Percentiles rank a stretch among this genome's conserved stretches.
Conservation (phyloP, 257 asterid species). For the Cinchona pubescens region DNA sequence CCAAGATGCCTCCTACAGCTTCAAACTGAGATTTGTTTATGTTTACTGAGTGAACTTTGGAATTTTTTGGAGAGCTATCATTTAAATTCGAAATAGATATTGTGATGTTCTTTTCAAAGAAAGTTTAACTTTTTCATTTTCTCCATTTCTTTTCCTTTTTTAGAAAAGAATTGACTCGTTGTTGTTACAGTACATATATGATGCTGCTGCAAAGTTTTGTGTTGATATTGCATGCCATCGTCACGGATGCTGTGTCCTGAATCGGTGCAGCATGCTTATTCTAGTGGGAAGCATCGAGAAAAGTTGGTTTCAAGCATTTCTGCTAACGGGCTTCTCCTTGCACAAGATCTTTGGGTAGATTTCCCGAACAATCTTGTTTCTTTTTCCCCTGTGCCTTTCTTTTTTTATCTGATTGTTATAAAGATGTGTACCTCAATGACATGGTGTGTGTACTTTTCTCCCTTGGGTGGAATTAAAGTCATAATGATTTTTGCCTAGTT, state of each 20-base stretch:
- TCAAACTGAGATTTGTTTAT: neutral
- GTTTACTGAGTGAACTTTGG: neutral
- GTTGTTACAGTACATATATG: constrained; percentile 35
- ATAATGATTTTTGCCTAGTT: neutral
- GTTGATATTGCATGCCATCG: constrained; percentile 43
- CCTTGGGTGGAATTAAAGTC: neutral
- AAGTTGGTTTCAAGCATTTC: constrained; percentile 59
- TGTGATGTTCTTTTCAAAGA: neutral
- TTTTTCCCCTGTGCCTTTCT: neutral
- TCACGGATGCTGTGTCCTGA: constrained; percentile 47
- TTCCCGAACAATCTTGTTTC: neutral
- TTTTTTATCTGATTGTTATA: too few species aligned
- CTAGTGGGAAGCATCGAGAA: constrained; percentile 61
- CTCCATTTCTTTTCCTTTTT: neutral
- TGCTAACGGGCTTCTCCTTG: constrained; percentile 62
- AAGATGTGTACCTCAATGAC: too few species aligned
- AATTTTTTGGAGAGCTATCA: neutral
- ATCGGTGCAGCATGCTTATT: constrained; percentile 39
- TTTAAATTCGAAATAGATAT: neutral
- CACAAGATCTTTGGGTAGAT: constrained; percentile 90
- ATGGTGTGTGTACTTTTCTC: neutral
- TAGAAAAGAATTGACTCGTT: neutral
- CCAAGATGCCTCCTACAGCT: neutral
- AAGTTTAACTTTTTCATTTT: neutral
- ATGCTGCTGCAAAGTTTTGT: constrained; percentile 36